Base-by-base conservation (phyloP, 495 filamentous ascomycete genomes). In the Podospora comata region DNA sequence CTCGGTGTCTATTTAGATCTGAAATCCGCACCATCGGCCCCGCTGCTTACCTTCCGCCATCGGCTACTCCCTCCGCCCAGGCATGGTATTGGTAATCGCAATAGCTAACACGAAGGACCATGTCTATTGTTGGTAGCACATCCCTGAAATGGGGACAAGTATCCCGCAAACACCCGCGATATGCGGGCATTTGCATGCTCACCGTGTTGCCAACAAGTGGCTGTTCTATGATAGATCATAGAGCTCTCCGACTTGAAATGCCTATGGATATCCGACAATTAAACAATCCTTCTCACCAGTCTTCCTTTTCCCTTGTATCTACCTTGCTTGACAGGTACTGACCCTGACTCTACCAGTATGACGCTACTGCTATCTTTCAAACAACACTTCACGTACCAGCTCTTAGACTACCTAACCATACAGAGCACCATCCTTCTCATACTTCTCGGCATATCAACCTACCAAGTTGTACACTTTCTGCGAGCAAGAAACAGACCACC, bases 401-500 rank as follows among this genome's bases (percentile, higher is more conserved):
- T 48, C 15, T 11, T 48, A 11, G 15, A 48, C 2, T 16, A 13
- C 39, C 15, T 48, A 11, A 48, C 39, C 3, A 48, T 48, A 48
- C 39, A 6, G 9, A 48, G 13, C 39, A 48, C 39, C 39, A 48
- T 48, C 15, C 9, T 16, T 13, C 9, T 39, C 13, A 5, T 30
- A n/a, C 11, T 67, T 13, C 27, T 64, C 16, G 64, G 54, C 30
- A 28, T 58, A 15, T 59, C 7, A 19, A 53, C 27, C 5, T 59
- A 9, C 13, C 34, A 48, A 13, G 16, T 18, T 27, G 15, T 63
- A 32, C 61, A 32, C 15, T 6, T 63, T 19, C 61, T 39, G 30
- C 61, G 15, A 32, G 18, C 55, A 15, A 64, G 44, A 20, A 67
- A 55, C 19, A 72, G 44, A 16, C 11, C 30, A 66, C 78, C 69